Base-by-base conservation (phyloP, 495 filamentous ascomycete species). In the Neurospora discreta region DNA sequence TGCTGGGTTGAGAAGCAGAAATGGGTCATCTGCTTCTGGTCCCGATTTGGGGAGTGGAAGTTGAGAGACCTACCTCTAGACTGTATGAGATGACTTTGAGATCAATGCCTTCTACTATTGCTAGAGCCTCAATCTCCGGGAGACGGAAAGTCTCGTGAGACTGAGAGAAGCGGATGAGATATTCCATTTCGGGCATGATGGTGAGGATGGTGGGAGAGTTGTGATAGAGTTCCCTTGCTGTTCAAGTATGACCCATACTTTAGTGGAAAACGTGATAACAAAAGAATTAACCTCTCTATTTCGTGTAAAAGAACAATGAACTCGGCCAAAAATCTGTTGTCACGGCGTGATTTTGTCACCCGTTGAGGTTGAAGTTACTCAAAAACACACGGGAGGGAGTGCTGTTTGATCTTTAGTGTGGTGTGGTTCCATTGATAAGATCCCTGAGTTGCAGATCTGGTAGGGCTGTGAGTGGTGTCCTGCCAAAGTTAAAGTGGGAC, bases 81-180 rank as follows among this genome's bases (percentile, higher is more conserved):
- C 84, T 85, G 77, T 98, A 98, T 41, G 80, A 86, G 26, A 92
- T 72, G 73, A 97, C 85, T 70, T 93, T 86, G 3, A 98, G 73
- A 41, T 92, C 83, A 26, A 95, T 82, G 11, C 86, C 84, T 39
- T 88, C 84, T 16, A 96, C 78, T 8, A 87, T 79, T 8, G 95
- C 95, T 23, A 98, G 81, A 26, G 95, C 89, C 76, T 94, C 82
- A n/a, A 98, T 85, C 80, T 99, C 95, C 10, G 94, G 86, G 71
- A 87, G 86, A 70, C 94, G 91, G 78, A 99, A 99, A 16, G 87
- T 91, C 84, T 98, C 93, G 78, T 98, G 94, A 69, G 86, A 84
- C 79, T 98, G 96, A 13, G 90, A 93, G 78, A 98, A 93, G 73
- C 95, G 91, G 72, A 99, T 90, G 65, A 99, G 87, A 75, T 91